Evolutionary conservation across 768 basidiomycete species (phyloP).

Genomic region (Macrolepiota fuliginosa): DNA sequence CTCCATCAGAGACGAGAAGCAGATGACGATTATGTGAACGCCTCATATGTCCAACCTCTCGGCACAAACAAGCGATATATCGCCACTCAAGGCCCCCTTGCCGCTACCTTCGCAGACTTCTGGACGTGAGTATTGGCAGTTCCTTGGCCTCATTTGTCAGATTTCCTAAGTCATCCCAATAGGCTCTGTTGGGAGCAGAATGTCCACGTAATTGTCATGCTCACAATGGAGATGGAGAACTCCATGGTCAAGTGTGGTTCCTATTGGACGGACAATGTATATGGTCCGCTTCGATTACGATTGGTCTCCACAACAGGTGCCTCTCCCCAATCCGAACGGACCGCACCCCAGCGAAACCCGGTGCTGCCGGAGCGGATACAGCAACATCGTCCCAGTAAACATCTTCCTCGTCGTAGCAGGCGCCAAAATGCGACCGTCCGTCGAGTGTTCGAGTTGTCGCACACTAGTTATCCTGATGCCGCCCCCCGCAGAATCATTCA

Average conservation of each 20-base stretch:
- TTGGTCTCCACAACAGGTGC: conserved; percentile 34
- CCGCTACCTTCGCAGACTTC: conserved; percentile 87
- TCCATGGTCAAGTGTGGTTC: conserved; percentile 86
- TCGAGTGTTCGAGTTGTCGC: conserved; percentile 66
- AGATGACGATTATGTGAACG: conserved; percentile 90
- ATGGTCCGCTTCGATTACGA: conserved; percentile 69
- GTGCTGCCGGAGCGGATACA: conserved; percentile 15
- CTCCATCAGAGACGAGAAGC: conserved; percentile 39
- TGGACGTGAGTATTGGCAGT: conserved; percentile 69
- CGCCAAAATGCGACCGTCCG: conserved; percentile 37
- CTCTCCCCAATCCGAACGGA: conserved; percentile 22
- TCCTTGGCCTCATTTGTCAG: not conserved
- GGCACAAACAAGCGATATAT: conserved; percentile 85
- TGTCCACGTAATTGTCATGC: conserved; percentile 94
- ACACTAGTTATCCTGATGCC: conserved; percentile 56
- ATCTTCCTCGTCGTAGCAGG: not conserved
- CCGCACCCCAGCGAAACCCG: conserved; percentile 6
- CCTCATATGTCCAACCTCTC: conserved; percentile 87
- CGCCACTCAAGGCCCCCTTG: conserved; percentile 93
- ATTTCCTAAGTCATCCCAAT: not conserved
- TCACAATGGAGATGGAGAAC: conserved; percentile 89
- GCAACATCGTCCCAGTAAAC: conserved; percentile 20
- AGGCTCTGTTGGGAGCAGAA: conserved; percentile 94
- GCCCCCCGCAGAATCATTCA: conserved; percentile 74
- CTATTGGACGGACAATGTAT: conserved; percentile 76